Evolutionary conservation across 345 rosid species (phyloP).

Genomic region (Tarenaya hassleriana): DNA sequence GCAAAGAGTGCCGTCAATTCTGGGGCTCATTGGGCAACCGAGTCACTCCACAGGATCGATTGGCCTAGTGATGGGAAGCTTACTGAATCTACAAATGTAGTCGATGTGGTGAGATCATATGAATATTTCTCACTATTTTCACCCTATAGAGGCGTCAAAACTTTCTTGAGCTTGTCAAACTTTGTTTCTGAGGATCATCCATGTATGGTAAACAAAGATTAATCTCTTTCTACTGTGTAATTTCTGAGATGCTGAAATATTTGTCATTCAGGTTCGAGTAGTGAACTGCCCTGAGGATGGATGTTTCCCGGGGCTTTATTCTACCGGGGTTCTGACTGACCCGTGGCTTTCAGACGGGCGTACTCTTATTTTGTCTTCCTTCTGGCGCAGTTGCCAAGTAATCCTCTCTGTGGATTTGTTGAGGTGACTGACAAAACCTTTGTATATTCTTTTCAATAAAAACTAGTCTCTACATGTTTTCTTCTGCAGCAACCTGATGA

Average conservation of each 20-base stretch:
- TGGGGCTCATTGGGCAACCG: constrained; percentile 66
- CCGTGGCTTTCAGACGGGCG: constrained; percentile 95
- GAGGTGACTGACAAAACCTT: constrained; percentile 37
- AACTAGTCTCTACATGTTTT: constrained; percentile 5
- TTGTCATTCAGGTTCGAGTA: constrained; percentile 53
- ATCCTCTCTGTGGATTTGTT: constrained; percentile 57
- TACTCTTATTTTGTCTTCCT: constrained; percentile 64
- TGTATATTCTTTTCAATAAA: neutral
- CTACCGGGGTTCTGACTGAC: constrained; percentile 36
- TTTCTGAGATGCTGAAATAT: constrained; percentile 7
- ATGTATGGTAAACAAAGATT: neutral
- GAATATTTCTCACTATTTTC: constrained; percentile 1
- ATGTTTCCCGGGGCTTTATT: constrained; percentile 85
- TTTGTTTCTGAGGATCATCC: constrained; percentile 1
- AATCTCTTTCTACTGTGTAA: neutral
- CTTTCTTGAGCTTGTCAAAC: neutral
- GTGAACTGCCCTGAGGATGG: constrained; percentile 63
- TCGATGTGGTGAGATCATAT: constrained; percentile 60
- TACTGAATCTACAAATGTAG: constrained; percentile 33
- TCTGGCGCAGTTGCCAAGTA: constrained; percentile 66
- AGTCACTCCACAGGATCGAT: constrained; percentile 69
- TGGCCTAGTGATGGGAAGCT: constrained; percentile 59
- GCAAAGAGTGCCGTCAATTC: constrained; percentile 69
- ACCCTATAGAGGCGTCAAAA: neutral
- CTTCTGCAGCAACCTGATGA: constrained; percentile 16